Evolutionary conservation across 2,329 filamentous ascomycete genomes (phyloP).

Genomic region (Didymella exigua): DNA sequence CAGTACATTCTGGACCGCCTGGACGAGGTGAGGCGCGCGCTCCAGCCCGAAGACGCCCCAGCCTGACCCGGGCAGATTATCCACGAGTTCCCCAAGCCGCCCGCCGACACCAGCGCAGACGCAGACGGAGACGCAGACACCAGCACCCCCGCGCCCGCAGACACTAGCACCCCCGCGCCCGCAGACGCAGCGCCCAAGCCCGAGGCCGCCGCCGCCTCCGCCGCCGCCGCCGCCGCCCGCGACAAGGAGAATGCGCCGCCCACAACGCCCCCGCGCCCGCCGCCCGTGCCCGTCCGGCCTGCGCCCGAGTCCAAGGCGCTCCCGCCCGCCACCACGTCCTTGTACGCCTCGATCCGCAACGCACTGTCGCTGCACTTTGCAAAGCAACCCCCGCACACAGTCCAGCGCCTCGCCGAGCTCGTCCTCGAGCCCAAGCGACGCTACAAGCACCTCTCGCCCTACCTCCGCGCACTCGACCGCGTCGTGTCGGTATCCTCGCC

Average conservation of each 20-base stretch:
- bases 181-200: constrained; percentile 31
- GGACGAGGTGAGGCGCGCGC: constrained; percentile 60
- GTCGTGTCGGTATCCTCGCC: constrained; percentile 88
- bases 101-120: constrained; percentile 46
- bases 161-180: constrained; percentile 58
- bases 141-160: constrained; percentile 30
- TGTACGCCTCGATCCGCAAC: constrained; percentile 45
- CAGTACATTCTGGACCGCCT: constrained; percentile 69
- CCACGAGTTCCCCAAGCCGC: constrained; percentile 73
- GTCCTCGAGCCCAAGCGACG: constrained; percentile 75
- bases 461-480: constrained; percentile 87
- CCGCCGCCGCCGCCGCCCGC: constrained; percentile 56
- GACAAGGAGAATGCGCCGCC: constrained; percentile 73
- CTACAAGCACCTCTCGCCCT: constrained; percentile 81
- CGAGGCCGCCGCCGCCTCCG: constrained; percentile 23
- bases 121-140: too few relatives aligned
- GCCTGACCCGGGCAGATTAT: constrained; percentile 64
- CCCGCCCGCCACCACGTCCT: constrained; percentile 40
- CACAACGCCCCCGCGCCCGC: constrained; percentile 47
- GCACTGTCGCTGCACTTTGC: constrained; percentile 72
- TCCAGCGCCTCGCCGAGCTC: constrained; percentile 90
- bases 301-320: constrained; percentile 32
- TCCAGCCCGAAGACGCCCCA: neutral
- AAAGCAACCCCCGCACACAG: constrained; percentile 81
- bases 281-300: constrained; percentile 52